Percentiles rank a stretch among this genome's conserved stretches.
These are phyloP conservation scores for Pseudonitzschia multistriata DNA, from an alignment of 108 stramenopile genomes.

Conservation along the genomic window DNA sequence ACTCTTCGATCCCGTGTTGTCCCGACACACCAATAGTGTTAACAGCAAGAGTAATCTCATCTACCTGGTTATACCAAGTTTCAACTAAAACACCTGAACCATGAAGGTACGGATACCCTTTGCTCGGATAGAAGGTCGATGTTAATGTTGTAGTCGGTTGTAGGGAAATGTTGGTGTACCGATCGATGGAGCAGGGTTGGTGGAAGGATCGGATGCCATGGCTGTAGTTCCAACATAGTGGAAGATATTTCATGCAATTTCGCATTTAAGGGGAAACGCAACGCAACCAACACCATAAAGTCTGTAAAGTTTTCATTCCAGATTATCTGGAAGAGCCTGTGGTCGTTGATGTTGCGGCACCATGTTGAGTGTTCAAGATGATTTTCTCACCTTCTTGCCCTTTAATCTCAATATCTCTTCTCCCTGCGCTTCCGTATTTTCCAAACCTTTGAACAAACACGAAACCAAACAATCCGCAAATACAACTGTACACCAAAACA, in stretches of 20 bases:
- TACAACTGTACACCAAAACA: neutral
- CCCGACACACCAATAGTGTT: neutral
- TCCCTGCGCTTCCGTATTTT: neutral
- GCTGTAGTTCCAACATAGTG: too few species aligned
- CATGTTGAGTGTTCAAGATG: too few species aligned
- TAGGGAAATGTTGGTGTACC: neutral
- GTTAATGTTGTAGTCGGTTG: neutral
- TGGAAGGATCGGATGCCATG: neutral
- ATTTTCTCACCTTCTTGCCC: neutral
- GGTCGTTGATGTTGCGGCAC: too few species aligned
- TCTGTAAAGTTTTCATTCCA: too few species aligned
- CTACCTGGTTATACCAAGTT: conserved; percentile 4
- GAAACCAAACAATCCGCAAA: neutral
- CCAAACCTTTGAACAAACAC: neutral
- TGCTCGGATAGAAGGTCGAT: neutral
- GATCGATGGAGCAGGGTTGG: neutral
- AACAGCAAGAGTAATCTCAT: conserved; percentile 5
- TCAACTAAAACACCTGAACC: conserved; percentile 5
- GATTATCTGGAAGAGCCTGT: too few species aligned
- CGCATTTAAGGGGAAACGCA: too few species aligned
- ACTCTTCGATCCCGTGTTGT: conserved; percentile 2
- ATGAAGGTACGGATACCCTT: conserved; percentile 13
- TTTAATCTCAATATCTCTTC: neutral
- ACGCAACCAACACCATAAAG: neutral
- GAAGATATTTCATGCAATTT: too few species aligned